Conservation (phyloP, 169 alveolate species). For the Eimeria mitis region DNA sequence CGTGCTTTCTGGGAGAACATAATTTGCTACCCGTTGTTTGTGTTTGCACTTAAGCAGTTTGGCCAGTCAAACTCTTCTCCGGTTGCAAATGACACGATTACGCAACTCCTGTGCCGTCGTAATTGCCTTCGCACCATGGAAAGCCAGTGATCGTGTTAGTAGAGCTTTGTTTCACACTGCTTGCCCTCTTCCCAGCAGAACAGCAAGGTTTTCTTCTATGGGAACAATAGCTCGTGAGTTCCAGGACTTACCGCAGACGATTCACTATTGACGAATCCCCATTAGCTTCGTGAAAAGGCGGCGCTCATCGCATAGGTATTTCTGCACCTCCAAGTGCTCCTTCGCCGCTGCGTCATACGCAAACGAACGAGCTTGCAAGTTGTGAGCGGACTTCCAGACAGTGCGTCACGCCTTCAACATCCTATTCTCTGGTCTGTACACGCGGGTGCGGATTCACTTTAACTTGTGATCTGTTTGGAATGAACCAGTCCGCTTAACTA, state of each 20-base stretch:
- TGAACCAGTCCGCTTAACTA: too few species aligned
- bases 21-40: neutral
- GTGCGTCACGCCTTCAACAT: neutral
- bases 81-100: neutral
- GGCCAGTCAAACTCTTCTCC: neutral
- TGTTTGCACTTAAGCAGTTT: neutral
- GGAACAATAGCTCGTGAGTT: neutral
- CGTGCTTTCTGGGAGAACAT: neutral
- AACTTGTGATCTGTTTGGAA: too few species aligned
- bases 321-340: too few species aligned
- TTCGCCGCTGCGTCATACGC: neutral
- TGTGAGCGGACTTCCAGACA: neutral
- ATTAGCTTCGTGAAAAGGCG: neutral
- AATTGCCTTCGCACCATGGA: neutral
- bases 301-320: neutral
- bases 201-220: neutral
- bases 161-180: neutral
- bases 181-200: neutral
- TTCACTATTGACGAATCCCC: neutral
- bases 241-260: neutral
- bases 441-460: neutral
- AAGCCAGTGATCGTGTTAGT: neutral
- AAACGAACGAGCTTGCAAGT: neutral
- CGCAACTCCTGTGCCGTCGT: neutral
- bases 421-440: neutral